Conservation (phyloP, 2,329 filamentous ascomycete genomes). For the Immersiporthe knoxdaviesiana region DNA sequence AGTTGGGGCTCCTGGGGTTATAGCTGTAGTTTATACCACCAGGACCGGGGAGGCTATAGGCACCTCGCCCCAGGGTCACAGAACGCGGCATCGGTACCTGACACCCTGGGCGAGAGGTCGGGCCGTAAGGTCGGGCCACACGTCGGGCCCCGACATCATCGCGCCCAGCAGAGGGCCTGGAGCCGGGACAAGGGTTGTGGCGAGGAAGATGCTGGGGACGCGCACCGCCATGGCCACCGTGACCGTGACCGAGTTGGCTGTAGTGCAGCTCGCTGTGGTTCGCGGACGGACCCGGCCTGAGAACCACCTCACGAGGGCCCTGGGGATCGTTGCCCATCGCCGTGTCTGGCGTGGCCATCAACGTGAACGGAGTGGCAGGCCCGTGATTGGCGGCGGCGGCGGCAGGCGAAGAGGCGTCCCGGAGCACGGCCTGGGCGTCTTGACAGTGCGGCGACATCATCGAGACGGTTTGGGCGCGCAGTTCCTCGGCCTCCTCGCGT, state of each 20-base stretch:
- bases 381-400: no score
- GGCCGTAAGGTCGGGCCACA: slow-evolving; percentile 29
- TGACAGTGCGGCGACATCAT: no score
- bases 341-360: slow-evolving; percentile 38
- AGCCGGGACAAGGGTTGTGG: slow-evolving; percentile 32
- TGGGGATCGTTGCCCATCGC: slow-evolving; percentile 41
- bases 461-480: no score
- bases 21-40: no score
- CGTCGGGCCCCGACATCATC: slow-evolving; percentile 20
- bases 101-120: no score
- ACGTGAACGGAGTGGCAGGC: neutral
- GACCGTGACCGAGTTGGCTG: slow-evolving; percentile 32
- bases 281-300: slow-evolving; percentile 11
- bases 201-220: slow-evolving; percentile 29
- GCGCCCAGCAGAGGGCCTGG: slow-evolving; percentile 26
- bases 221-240: slow-evolving; percentile 32
- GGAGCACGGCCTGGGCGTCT: no score
- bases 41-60: no score
- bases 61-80: no score
- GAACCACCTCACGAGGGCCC: slow-evolving; percentile 35
- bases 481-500: neutral
- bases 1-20: no score
- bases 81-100: no score
- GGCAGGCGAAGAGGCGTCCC: no score
- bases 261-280: slow-evolving; percentile 23